Percentiles rank a stretch among this genome's conserved stretches.
phyloP scores from a whole-genome alignment of 2,329 filamentous ascomycete genomes.

The Pseudopyricularia cyperi region DNA sequence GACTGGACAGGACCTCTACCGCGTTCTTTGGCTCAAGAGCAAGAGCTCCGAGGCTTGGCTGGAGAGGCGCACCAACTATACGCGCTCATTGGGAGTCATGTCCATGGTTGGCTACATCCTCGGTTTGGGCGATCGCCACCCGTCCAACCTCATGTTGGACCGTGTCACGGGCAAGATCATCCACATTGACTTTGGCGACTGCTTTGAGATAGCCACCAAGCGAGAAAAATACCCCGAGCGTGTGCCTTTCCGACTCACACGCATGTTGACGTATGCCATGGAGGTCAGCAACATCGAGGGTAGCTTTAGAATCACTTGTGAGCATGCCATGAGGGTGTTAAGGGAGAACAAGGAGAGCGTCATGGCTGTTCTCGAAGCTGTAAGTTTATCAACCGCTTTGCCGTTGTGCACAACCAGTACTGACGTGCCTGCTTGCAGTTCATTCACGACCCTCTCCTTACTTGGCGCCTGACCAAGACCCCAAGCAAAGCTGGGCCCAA shows the following conservation, averaged over 20 bases:
- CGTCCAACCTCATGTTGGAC: conserved; percentile 95
- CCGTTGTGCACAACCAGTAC: background rate
- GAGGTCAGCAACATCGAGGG: conserved; percentile 99
- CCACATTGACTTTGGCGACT: conserved; percentile 98
- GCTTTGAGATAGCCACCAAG: conserved; percentile 99
- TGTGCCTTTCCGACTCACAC: conserved; percentile 91
- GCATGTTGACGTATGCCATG: conserved; percentile 99
- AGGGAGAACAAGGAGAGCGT: conserved; percentile 96
- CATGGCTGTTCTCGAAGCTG: conserved; percentile 95
- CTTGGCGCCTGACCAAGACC: conserved; percentile 71
- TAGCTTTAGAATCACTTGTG: conserved; percentile 94
- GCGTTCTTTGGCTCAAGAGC: conserved; percentile 96
- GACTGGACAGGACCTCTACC: conserved; percentile 94
- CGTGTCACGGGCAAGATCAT: conserved; percentile 92
- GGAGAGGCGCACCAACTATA: conserved; percentile 96
- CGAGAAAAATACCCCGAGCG: conserved; percentile 97
- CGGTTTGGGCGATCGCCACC: conserved; percentile 89
- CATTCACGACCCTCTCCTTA: conserved; percentile 97
- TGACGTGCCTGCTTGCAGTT: conserved; percentile 43
- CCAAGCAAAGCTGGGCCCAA: conserved; percentile 53
- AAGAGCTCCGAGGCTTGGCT: conserved; percentile 98
- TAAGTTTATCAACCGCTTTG: conserved; percentile 35
- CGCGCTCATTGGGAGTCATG: conserved; percentile 93
- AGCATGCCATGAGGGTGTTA: conserved; percentile 95
- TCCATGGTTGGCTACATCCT: conserved; percentile 99